Evolutionary conservation across 2,329 filamentous ascomycete genomes (phyloP), one percentile per base, ranked within the genome.

Genomic region (Venturiaceae sp.): DNA sequence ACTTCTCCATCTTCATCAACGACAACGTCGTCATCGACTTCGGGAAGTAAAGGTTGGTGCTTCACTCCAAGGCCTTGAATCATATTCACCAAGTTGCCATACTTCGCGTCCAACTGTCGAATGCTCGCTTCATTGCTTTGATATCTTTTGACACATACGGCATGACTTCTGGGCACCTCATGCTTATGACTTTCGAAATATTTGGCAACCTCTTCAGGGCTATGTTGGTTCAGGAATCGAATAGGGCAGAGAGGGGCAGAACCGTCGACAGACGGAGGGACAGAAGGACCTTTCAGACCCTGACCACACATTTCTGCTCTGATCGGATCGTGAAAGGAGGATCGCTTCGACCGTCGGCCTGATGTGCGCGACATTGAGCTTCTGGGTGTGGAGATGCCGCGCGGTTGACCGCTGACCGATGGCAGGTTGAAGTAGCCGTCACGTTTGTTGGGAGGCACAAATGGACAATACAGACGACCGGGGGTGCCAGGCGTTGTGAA

Each of bases 181-280:
- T 97, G 92, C 71, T 96, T 96, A 75, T 96, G 92, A 56, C 86
- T 91, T 71, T 96, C 90, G 67, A 97, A 90, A 71, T 96, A 97
- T 67, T 88, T 84, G 14, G 92, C 92, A 62, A 97, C 86, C 69
- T 96, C 92, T 74, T 96, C 90, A 1, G 92, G 90, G 2, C 90
- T 91, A 68, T 96, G 92, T 70, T 95, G 87, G 71, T 96, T 87
- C 68, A 96, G 78, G 74, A 88, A 96, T 53, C 92, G 88, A 61
- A 97, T 97, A 2, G 92, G 92, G 71, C 92, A 97, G 68, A 90
- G 90, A 59, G 83, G 74, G n/a, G 67, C 71, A 44, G 72, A 71
- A 14, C 58, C 58, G 13, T 61, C 64, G n/a, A 78, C 75, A 9
- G 80, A 80, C 44, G 71, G 77, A 60, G 80, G 76, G 30, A 74